These are phyloP conservation scores for Crithidia thermophila DNA, from an alignment of 208 protist species.

Conservation along the genomic window DNA sequence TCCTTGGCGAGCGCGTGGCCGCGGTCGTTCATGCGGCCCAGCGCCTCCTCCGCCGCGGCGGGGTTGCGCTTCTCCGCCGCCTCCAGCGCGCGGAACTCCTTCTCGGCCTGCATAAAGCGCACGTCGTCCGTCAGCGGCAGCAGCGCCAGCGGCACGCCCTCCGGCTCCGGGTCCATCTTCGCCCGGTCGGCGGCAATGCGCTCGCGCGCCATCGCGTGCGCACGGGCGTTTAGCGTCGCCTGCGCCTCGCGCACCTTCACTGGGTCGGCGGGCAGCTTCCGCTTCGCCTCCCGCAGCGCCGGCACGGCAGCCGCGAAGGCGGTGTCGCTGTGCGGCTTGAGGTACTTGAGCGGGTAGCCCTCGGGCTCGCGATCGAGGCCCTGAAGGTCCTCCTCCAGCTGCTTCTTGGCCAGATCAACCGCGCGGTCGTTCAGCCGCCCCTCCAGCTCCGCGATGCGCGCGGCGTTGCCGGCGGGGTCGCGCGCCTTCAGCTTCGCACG, in stretches of 20 bases:
- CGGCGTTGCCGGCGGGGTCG: slow-evolving; percentile 36
- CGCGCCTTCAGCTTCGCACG: slow-evolving; percentile 58
- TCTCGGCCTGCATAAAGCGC: slow-evolving; percentile 59
- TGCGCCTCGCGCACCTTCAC: slow-evolving; percentile 46
- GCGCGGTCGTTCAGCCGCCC: slow-evolving; percentile 66
- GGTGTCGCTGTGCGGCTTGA: slow-evolving; percentile 57
- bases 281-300: slow-evolving; percentile 50
- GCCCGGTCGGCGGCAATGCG: slow-evolving; percentile 52
- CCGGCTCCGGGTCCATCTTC: slow-evolving; percentile 64
- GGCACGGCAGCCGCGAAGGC: slow-evolving; percentile 49
- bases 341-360: slow-evolving; percentile 54
- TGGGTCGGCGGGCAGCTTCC: slow-evolving; percentile 14
- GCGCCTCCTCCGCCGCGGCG: slow-evolving; percentile 35
- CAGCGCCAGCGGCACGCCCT: slow-evolving; percentile 60
- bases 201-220: slow-evolving; percentile 55
- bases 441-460: slow-evolving; percentile 59
- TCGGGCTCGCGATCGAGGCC: slow-evolving; percentile 64
- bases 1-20: slow-evolving; percentile 61
- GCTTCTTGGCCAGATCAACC: slow-evolving; percentile 57
- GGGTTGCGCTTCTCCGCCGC: slow-evolving; percentile 34
- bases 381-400: slow-evolving; percentile 64
- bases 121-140: slow-evolving; percentile 64
- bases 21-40: slow-evolving; percentile 56
- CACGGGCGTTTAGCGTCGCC: slow-evolving; percentile 58
- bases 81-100: slow-evolving; percentile 60